Percentiles rank a stretch among this genome's conserved stretches.
Conservation (phyloP, 164 flowering plant species). For the Vitis cinerea region DNA sequence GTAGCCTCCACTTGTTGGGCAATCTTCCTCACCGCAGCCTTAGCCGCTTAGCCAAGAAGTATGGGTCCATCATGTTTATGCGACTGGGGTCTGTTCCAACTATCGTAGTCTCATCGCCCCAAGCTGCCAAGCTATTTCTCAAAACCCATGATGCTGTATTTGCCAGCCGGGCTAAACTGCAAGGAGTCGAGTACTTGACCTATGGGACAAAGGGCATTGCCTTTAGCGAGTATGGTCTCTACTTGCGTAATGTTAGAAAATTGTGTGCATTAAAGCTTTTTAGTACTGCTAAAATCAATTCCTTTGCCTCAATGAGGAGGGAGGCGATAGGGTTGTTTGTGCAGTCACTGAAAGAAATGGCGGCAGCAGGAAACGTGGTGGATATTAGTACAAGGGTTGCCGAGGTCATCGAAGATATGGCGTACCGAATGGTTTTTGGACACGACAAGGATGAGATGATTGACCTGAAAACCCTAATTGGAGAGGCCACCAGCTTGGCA, state of each 20-base stretch:
- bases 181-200: constrained; percentile 10
- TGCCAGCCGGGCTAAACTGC: constrained; percentile 16
- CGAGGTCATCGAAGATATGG: constrained; percentile 4
- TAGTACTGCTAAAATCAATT: constrained; percentile 17
- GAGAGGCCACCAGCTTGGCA: constrained; percentile 11
- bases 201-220: constrained; percentile 15
- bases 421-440: constrained; percentile 18
- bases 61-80: constrained; percentile 27
- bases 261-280: constrained; percentile 24
- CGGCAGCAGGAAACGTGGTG: too few relatives aligned
- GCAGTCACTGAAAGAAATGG: too few relatives aligned
- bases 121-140: constrained; percentile 21
- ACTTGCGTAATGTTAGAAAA: constrained; percentile 26
- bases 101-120: constrained; percentile 19
- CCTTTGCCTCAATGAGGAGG: constrained; percentile 11
- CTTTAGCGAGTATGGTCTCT: constrained; percentile 20
- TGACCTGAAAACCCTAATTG: constrained; percentile 6
- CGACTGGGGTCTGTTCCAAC: constrained; percentile 24
- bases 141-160: constrained; percentile 24
- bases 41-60: constrained; percentile 12
- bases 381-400: constrained; percentile 11
- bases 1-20: constrained; percentile 28
- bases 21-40: constrained; percentile 20
- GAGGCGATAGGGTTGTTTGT: background rate
- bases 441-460: constrained; percentile 4